A percentile compares a stretch with the other conserved stretches of the same genome.
These are phyloP conservation scores for Ensete ventricosum DNA, from an alignment of 176 grass and related monocot genomes.

Conservation along the genomic window DNA sequence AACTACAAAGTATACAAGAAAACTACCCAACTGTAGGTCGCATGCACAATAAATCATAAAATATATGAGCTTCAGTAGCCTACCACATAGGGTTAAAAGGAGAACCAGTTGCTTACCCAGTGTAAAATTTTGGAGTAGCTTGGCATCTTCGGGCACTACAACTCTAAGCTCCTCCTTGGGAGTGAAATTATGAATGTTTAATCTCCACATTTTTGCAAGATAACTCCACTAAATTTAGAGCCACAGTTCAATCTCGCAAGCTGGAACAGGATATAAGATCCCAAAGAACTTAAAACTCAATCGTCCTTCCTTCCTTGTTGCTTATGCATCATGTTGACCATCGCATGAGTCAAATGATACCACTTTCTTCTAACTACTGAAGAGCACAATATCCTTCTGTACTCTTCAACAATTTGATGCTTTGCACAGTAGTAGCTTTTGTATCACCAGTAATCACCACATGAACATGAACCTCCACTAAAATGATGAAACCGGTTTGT, in stretches of 20 bases:
- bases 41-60: not conserved
- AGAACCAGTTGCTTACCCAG: not conserved
- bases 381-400: not conserved
- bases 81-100: not conserved
- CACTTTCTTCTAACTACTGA: not conserved
- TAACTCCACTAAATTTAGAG: not conserved
- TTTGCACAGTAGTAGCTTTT: not conserved
- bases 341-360: not conserved
- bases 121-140: not conserved
- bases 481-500: constrained; percentile 74
- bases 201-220: not conserved
- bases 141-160: not conserved
- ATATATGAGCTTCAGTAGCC: not conserved
- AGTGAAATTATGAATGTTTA: not conserved
- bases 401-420: not conserved
- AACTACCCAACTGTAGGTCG: not conserved
- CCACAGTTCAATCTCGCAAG: no score
- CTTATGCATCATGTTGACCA: not conserved
- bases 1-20: not conserved
- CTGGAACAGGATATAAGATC: no score
- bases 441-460: constrained; percentile 77
- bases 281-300: no score
- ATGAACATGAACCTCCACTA: constrained; percentile 50
- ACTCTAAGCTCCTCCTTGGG: not conserved
- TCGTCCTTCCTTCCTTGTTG: not conserved